phyloP scores from a whole-genome alignment of 2,329 filamentous ascomycete genomes.

The Penicillium aurantiogriseum region DNA sequence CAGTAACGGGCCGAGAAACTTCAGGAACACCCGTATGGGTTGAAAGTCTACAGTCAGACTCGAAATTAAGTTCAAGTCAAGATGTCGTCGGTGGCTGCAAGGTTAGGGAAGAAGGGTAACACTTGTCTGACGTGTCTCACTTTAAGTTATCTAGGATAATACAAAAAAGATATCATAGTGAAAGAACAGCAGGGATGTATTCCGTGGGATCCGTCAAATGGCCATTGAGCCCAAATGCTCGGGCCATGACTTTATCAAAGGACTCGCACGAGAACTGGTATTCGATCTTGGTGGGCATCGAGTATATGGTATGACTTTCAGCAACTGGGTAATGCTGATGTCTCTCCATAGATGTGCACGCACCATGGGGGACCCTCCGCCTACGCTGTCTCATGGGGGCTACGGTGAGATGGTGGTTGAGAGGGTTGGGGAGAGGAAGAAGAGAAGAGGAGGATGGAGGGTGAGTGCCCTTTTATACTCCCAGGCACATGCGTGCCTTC shows the following conservation, averaged over 20 bases:
- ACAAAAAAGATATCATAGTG: background rate
- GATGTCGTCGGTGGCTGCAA: background rate
- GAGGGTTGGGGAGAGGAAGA: background rate
- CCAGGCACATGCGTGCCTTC: background rate
- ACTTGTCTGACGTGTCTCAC: background rate
- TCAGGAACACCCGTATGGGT: background rate
- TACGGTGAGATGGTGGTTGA: background rate
- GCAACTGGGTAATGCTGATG: background rate
- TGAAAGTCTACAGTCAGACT: background rate
- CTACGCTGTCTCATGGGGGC: background rate
- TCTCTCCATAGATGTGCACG: background rate
- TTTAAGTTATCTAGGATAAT: background rate
- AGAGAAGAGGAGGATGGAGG: background rate
- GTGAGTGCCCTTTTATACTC: background rate
- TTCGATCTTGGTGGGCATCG: background rate
- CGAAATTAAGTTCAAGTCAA: background rate
- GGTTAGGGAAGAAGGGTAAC: background rate
- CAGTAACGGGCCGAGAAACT: background rate
- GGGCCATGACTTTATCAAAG: background rate
- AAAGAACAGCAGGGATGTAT: background rate
- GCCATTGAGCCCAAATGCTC: background rate
- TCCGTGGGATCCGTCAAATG: background rate
- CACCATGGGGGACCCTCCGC: background rate
- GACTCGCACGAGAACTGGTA: background rate
- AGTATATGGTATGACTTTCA: background rate